Evolutionary conservation across 495 filamentous ascomycete species (phyloP), one percentile per base, ranked within the genome.

Genomic region (Sporormia fimetaria): DNA sequence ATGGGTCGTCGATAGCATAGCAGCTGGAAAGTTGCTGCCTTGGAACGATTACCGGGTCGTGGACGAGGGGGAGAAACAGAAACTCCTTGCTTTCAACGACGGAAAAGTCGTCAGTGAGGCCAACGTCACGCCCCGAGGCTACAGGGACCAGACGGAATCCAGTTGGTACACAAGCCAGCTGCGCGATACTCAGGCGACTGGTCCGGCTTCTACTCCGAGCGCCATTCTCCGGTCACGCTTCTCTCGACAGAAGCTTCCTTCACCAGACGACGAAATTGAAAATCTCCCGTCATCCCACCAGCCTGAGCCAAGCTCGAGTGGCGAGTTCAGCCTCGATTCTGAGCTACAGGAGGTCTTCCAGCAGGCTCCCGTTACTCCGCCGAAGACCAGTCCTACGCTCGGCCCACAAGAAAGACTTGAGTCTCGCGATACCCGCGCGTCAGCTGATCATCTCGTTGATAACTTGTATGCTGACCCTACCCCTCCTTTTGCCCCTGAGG

Each of bases 1-100:
- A 35, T 98, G 90, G 90, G 71, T 96, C 2, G 78, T 83, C 7
- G 90, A 96, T 44, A 92, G 86, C 55, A 72, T 96, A 40, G 67
- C 75, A 33, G 81, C 78, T 4, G 85, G 86, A 1, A 78, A 71
- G 37, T 53, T 95, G 29, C 66, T 94, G 33, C 80, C 87, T 2
- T 98, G 90, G 90, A 70, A 80, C 39, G 65, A 72, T 4, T 98
- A 81, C 54, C 72, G 82, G 23, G 75, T 94, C 12, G 63, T 93
- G 11, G 83, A 92, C 48, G 83, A 93, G 55, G 78, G 76, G 0
- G 71, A 71, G 2, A 74, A 77, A 0, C 84, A 90, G 53, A 80
- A 79, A 51, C 69, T 87, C 15, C 69, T 90, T 3, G 76, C 78
- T n/a, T 81, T 93, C 46, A 71, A 78, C 29, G 73, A 75, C 38